Conservation (phyloP, 179 eudicot genomes). For the Spergularia azorica region DNA sequence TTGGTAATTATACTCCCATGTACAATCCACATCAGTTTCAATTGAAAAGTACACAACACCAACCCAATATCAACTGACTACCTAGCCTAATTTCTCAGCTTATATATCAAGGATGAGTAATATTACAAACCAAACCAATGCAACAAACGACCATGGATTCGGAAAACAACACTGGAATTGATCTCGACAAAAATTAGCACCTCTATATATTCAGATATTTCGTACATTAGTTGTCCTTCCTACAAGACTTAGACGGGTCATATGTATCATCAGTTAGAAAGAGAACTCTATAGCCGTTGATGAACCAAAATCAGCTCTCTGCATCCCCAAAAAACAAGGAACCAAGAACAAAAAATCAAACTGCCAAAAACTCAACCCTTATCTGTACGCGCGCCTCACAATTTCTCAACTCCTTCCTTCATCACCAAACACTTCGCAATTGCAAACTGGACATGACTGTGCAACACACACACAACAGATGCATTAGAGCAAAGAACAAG, state of each 20-base stretch:
- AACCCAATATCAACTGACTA: too few species aligned
- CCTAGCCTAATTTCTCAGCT: too few species aligned
- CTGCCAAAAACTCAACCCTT: slow-evolving; percentile 18
- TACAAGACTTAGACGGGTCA: slow-evolving; percentile 14
- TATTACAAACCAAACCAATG: too few species aligned
- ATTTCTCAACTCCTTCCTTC: slow-evolving; percentile 34
- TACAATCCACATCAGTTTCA: too few species aligned
- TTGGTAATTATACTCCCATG: too few species aligned
- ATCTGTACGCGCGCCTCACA: slow-evolving; percentile 31
- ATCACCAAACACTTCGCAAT: slow-evolving; percentile 39
- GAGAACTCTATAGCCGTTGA: slow-evolving; percentile 23
- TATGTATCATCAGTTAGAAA: slow-evolving; percentile 19
- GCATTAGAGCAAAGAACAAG: background rate
- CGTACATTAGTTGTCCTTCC: slow-evolving; percentile 8
- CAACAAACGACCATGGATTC: too few species aligned
- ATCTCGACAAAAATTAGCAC: background rate
- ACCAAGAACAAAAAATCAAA: slow-evolving; percentile 21
- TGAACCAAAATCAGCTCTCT: slow-evolving; percentile 30
- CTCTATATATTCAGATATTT: slow-evolving; percentile 25
- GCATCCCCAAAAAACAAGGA: slow-evolving; percentile 16
- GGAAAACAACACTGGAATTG: background rate
- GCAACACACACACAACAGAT: slow-evolving; percentile 1
- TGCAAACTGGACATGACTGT: slow-evolving; percentile 49
- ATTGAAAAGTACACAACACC: too few species aligned
- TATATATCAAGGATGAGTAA: too few species aligned